phyloP scores from a whole-genome alignment of 1,139 yeast genomes.

The Pichia sp. region DNA sequence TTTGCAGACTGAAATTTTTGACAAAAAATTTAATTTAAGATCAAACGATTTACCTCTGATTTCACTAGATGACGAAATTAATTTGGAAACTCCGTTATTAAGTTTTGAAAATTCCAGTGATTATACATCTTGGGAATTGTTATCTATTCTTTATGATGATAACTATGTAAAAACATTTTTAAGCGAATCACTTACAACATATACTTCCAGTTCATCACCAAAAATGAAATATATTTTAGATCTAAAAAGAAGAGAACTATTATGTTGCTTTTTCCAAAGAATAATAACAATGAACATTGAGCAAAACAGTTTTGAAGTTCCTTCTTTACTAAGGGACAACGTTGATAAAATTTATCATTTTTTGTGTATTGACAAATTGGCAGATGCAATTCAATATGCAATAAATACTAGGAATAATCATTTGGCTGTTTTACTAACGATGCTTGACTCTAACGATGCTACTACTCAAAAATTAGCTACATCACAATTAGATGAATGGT shows the following conservation, averaged over 20 bases:
- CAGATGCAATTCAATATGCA: slow-evolving; percentile 58
- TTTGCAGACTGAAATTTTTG: slow-evolving; percentile 15
- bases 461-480: slow-evolving; percentile 49
- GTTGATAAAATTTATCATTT: slow-evolving; percentile 48
- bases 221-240: slow-evolving; percentile 28
- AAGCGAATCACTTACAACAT: slow-evolving; percentile 25
- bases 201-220: slow-evolving; percentile 26
- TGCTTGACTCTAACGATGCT: slow-evolving; percentile 63
- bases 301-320: slow-evolving; percentile 18
- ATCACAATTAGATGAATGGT: slow-evolving; percentile 65
- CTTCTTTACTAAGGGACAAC: slow-evolving; percentile 23
- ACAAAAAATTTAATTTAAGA: slow-evolving; percentile 3
- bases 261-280: slow-evolving; percentile 55
- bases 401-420: slow-evolving; percentile 56
- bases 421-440: slow-evolving; percentile 61
- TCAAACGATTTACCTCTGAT: slow-evolving; percentile 32
- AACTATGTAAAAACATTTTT: slow-evolving; percentile 19
- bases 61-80: slow-evolving; percentile 20
- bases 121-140: slow-evolving; percentile 41
- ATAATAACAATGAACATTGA: slow-evolving; percentile 43
- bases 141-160: slow-evolving; percentile 55
- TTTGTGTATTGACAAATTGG: slow-evolving; percentile 52
- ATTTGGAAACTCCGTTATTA: slow-evolving; percentile 28
- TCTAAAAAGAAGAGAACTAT: slow-evolving; percentile 37
- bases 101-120: slow-evolving; percentile 24